Evolutionary conservation across 78 protist genomes (phyloP).

Genomic region (Parvularia atlantis): DNA sequence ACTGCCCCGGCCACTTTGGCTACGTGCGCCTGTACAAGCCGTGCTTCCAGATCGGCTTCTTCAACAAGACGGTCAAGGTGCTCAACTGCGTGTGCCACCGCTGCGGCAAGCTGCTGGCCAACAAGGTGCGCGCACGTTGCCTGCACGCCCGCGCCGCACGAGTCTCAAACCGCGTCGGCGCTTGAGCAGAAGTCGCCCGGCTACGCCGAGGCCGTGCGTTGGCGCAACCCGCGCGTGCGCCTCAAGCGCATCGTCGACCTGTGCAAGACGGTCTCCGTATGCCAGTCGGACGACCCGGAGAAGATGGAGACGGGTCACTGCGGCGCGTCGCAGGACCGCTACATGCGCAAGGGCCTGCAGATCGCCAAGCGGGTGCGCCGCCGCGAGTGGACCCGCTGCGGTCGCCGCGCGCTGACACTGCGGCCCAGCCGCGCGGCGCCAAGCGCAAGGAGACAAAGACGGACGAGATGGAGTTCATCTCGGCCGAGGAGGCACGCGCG

Average conservation of each 20-base stretch:
- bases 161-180: too few species aligned
- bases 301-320: too few species aligned
- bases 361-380: too few species aligned
- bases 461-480: not conserved
- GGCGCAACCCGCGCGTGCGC: too few species aligned
- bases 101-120: constrained; percentile 54
- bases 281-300: too few species aligned
- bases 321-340: too few species aligned
- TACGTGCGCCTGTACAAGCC: constrained; percentile 82
- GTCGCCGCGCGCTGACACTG: constrained; percentile 30
- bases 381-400: constrained; percentile 21
- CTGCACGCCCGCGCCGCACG: too few species aligned
- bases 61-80: constrained; percentile 45
- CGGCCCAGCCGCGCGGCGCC: not conserved
- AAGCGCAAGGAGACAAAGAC: not conserved
- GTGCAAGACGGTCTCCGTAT: too few species aligned
- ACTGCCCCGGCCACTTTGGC: constrained; percentile 99
- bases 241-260: too few species aligned
- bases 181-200: too few species aligned
- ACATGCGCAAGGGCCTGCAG: too few species aligned
- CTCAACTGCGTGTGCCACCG: constrained; percentile 82
- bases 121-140: constrained; percentile 37
- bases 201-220: too few species aligned
- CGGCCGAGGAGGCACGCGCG: not conserved
- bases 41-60: constrained; percentile 81